Evolutionary conservation across 352 stramenopile species (phyloP).

Genomic region (Phytopythium chamaehyphon): DNA sequence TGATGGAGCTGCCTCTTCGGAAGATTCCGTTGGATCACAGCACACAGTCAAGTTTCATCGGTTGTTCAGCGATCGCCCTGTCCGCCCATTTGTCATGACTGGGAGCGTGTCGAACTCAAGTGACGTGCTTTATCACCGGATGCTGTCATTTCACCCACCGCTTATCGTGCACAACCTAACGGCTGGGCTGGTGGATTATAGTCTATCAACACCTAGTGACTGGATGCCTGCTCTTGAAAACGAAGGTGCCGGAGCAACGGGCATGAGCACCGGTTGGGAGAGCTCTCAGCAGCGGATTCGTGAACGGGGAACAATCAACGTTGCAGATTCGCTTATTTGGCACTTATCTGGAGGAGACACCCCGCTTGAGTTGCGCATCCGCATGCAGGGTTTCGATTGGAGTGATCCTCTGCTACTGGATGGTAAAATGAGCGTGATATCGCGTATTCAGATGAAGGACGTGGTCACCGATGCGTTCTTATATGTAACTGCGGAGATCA

Average conservation of each 20-base stretch:
- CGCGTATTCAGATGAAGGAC: slow-evolving; percentile 76
- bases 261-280: slow-evolving; percentile 61
- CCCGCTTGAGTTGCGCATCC: slow-evolving; percentile 67
- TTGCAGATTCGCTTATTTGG: slow-evolving; percentile 78
- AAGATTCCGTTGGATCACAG: slow-evolving; percentile 29
- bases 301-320: slow-evolving; percentile 70
- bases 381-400: slow-evolving; percentile 86
- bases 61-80: slow-evolving; percentile 66
- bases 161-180: slow-evolving; percentile 82
- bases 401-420: slow-evolving; percentile 63
- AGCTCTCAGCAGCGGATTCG: slow-evolving; percentile 70
- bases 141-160: slow-evolving; percentile 70
- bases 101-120: slow-evolving; percentile 51
- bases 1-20: slow-evolving; percentile 22
- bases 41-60: slow-evolving; percentile 78
- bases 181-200: slow-evolving; percentile 66
- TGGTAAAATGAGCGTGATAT: slow-evolving; percentile 44
- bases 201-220: slow-evolving; percentile 61
- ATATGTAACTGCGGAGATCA: slow-evolving; percentile 65
- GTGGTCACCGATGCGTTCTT: slow-evolving; percentile 67
- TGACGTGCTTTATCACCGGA: slow-evolving; percentile 63
- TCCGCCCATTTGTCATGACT: slow-evolving; percentile 80
- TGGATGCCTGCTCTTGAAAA: slow-evolving; percentile 54
- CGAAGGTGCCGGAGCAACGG: slow-evolving; percentile 26
- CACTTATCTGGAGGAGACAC: slow-evolving; percentile 79